A percentile compares a stretch with the other conserved stretches of the same genome.
These are phyloP conservation scores for Begonia loranthoides DNA, from an alignment of 306 rosid genomes.

Conservation along the genomic window DNA sequence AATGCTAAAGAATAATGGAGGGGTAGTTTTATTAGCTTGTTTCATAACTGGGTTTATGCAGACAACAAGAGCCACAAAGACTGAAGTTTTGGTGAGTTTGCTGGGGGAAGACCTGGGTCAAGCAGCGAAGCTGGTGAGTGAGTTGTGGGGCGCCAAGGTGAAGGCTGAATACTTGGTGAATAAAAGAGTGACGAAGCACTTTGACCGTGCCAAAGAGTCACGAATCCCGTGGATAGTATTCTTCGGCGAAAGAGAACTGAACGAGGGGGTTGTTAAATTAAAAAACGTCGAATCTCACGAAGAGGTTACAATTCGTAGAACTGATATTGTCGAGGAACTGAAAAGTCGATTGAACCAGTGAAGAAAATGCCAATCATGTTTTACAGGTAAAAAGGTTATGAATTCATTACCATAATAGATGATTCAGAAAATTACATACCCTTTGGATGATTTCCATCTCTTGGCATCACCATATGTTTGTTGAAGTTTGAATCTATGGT, in stretches of 20 bases:
- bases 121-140: conserved; percentile 64
- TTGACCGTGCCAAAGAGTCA: conserved; percentile 62
- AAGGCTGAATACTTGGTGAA: conserved; percentile 50
- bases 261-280: conserved; percentile 44
- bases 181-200: conserved; percentile 50
- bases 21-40: neutral
- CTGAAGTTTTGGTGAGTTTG: conserved; percentile 72
- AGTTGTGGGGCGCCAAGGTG: conserved; percentile 57
- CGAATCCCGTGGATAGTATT: conserved; percentile 80
- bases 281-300: conserved; percentile 32
- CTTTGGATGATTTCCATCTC: too few species aligned
- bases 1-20: neutral
- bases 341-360: conserved; percentile 26
- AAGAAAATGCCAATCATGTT: neutral
- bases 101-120: conserved; percentile 47
- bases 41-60: conserved; percentile 13
- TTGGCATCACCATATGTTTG: too few species aligned
- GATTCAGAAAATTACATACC: too few species aligned
- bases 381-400: too few species aligned
- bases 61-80: conserved; percentile 67
- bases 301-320: conserved; percentile 32
- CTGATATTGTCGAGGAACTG: conserved; percentile 48
- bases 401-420: too few species aligned
- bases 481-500: too few species aligned
- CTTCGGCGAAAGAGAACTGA: conserved; percentile 58